Evolutionary conservation across 1,284 basidiomycete genomes (phyloP).

Genomic region (Apiotrichum veenhuisii): DNA sequence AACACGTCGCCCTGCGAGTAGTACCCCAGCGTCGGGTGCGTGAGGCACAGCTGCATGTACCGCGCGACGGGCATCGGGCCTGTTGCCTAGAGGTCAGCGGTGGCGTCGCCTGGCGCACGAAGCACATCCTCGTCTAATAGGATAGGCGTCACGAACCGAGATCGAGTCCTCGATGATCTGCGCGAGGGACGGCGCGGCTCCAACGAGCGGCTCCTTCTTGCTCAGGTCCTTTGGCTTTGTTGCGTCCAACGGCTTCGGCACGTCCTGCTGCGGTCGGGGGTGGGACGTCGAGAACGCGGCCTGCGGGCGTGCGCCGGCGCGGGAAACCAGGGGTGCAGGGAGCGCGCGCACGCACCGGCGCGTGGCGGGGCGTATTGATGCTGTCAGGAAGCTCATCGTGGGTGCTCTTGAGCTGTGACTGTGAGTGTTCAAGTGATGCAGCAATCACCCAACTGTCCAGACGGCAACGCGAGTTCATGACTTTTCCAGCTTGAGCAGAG

Average conservation of each 20-base stretch:
- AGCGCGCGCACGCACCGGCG: too few species aligned
- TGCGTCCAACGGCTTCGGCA: too few species aligned
- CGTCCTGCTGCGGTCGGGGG: too few species aligned
- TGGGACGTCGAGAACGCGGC: too few species aligned
- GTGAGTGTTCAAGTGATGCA: too few species aligned
- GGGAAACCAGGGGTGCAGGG: too few species aligned
- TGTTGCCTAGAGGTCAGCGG: conserved; percentile 59
- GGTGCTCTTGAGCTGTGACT: not conserved
- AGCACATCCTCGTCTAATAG: not conserved
- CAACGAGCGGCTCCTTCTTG: not conserved
- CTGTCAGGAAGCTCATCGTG: not conserved
- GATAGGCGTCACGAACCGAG: conserved; percentile 1
- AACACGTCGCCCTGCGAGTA: conserved; percentile 79
- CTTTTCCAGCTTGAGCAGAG: too few species aligned
- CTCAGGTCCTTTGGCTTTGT: too few species aligned
- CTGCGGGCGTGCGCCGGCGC: too few species aligned
- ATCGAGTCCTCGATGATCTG: conserved; percentile 15
- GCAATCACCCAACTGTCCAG: too few species aligned
- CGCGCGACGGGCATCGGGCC: conserved; percentile 79
- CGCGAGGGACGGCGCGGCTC: not conserved
- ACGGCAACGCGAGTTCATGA: too few species aligned
- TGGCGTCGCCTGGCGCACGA: not conserved
- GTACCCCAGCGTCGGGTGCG: conserved; percentile 83
- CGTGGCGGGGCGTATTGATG: not conserved
- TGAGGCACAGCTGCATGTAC: conserved; percentile 84